Base-by-base conservation (phyloP, 1,139 yeast genomes). In the Yamadazyma dendronema region DNA sequence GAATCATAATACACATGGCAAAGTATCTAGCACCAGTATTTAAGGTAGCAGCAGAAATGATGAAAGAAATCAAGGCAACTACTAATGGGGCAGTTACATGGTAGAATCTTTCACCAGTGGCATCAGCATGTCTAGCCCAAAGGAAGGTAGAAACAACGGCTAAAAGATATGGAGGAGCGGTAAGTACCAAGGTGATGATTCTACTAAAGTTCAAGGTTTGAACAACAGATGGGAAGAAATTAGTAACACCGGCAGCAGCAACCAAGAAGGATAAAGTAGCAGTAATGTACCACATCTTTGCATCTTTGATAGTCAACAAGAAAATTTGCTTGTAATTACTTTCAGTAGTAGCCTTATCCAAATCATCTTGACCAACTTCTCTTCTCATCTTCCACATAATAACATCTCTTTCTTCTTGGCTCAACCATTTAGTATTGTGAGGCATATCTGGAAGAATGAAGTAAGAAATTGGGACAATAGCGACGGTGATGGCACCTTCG, bases 361-460 rank as follows among this genome's bases (percentile, higher is more conserved):
- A 59, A 39, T 70, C 76, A 41, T 57, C 62, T 36, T 64, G 59
- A 33, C 74, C 74, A 52, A 65, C 56, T 46, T 66, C 74, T 36
- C 53, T 50, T 41, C 55, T 60, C 49, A 67, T 55, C 49, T 67
- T 68, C 66, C 69, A 67, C 55, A 57, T 72, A 22, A 79, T 61
- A 39, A 79, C 67, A 17, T 61, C 69, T 36, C 65, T 67, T 54
- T 79, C 84, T 44, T 72, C 68, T 35, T 63, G 67, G 24, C 56
- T 61, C 41, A 79, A 62, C 59, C 75, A 77, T 44, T 72, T 72
- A 17, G 80, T 69, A 36, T 65, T 64, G 17, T 57, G 64, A 28
- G 89, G 89, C 72, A 81, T 80, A 56, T 86, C 92, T 10, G 94
- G 82, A 46, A 86, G 71, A 29, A 74, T 59, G 49, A 83, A 80